A percentile compares a stretch with the other conserved stretches of the same genome.
Evolutionary conservation across 2,329 filamentous ascomycete species (phyloP).

Genomic region (Diaporthe humulicola): DNA sequence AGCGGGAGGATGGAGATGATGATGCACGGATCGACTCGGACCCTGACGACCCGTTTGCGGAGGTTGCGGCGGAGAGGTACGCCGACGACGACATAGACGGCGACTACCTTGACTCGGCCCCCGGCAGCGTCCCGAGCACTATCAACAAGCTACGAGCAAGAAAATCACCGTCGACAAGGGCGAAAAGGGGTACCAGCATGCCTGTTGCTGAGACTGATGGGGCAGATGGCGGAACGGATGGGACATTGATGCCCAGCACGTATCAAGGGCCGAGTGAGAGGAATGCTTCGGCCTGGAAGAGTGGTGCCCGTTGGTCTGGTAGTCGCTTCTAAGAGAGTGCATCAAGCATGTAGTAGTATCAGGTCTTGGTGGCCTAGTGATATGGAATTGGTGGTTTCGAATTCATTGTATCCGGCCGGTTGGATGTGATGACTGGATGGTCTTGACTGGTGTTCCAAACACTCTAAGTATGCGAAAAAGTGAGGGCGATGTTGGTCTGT

Average conservation of each 20-base stretch:
- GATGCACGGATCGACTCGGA: not conserved
- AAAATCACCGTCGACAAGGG: constrained; percentile 5
- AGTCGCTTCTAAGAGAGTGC: not conserved
- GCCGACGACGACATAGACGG: constrained; percentile 35
- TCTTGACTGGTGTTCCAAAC: not conserved
- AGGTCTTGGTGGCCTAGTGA: not conserved
- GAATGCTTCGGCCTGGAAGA: not conserved
- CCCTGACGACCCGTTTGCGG: not conserved
- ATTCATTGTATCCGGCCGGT: not conserved
- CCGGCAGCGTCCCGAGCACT: not conserved
- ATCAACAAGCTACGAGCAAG: not conserved
- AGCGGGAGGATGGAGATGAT: constrained; percentile 7
- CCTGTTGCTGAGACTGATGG: constrained; percentile 12
- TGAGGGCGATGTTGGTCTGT: not conserved
- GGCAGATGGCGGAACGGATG: not conserved
- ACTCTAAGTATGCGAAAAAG: not conserved
- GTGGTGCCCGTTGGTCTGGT: not conserved
- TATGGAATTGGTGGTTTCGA: not conserved
- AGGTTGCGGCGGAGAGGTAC: constrained; percentile 15
- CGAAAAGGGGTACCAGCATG: constrained; percentile 10
- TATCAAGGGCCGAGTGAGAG: constrained; percentile 7
- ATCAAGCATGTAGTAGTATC: not conserved
- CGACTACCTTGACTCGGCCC: constrained; percentile 17
- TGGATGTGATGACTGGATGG: not conserved
- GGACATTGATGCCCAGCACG: constrained; percentile 11